phyloP scores from a whole-genome alignment of 768 basidiomycete genomes.

The Russula olivacea region DNA sequence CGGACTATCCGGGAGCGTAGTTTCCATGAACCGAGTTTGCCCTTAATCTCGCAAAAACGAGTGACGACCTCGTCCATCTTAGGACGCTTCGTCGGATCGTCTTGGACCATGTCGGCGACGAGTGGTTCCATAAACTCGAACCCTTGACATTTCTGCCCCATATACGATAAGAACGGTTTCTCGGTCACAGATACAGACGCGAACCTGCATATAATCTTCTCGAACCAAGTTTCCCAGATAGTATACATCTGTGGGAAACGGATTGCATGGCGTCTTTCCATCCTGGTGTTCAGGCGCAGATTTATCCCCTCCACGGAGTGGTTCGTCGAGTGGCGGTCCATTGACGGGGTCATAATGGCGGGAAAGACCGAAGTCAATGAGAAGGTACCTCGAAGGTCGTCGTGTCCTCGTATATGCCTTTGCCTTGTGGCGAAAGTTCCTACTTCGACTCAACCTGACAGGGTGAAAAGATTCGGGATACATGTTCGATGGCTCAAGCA shows the following conservation, averaged over 20 bases:
- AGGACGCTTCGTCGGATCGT: conserved; percentile 33
- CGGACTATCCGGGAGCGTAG: neutral
- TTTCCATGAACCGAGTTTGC: neutral
- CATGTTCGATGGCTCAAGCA: conserved; percentile 18
- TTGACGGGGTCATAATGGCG: no score
- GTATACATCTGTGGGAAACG: conserved; percentile 29
- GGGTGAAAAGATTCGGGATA: conserved; percentile 20
- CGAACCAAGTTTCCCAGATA: conserved; percentile 27
- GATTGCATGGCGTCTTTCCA: conserved; percentile 4
- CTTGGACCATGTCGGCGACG: conserved; percentile 33
- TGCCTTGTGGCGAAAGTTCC: neutral
- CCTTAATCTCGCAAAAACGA: neutral
- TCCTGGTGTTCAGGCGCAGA: conserved; percentile 27
- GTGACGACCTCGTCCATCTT: conserved; percentile 31
- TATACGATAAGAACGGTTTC: neutral
- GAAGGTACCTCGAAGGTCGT: no score
- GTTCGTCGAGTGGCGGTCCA: neutral
- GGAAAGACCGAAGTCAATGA: no score
- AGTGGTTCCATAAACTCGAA: neutral
- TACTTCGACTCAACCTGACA: neutral
- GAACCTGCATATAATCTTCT: conserved; percentile 12
- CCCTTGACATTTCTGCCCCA: neutral
- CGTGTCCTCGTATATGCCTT: no score
- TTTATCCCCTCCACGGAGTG: conserved; percentile 28
- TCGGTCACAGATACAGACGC: neutral